Percentiles rank a stretch among this genome's conserved stretches.
Evolutionary conservation across 1,139 yeast genomes (phyloP).

Genomic region (Sugiyamaella xylanicola): DNA sequence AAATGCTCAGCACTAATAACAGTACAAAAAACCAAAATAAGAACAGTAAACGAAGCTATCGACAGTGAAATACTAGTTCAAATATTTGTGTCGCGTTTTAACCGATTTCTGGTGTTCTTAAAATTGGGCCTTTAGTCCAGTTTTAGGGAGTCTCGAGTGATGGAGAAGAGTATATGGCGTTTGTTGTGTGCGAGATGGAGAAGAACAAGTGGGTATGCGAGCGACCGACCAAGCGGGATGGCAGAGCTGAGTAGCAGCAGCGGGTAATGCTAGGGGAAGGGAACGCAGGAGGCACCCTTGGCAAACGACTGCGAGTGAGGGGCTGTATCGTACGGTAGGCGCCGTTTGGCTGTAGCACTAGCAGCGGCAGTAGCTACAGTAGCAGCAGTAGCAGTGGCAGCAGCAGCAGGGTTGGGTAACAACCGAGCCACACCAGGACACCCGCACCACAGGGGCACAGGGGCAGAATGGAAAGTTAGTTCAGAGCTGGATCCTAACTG

Average conservation of each 20-base stretch:
- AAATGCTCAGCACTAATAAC: not conserved
- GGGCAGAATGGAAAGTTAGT: no score
- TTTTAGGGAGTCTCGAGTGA: not conserved
- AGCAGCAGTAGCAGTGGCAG: not conserved
- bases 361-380: not conserved
- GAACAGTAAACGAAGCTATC: not conserved
- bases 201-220: slow-evolving; percentile 2
- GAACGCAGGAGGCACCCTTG: not conserved
- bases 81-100: not conserved
- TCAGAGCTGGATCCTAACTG: no score
- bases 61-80: not conserved
- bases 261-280: not conserved
- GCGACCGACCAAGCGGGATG: not conserved
- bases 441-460: no score
- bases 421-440: no score
- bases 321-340: not conserved
- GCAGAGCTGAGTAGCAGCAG: no score
- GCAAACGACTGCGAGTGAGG: not conserved
- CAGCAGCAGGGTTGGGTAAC: no score
- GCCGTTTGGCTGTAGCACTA: not conserved
- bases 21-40: not conserved
- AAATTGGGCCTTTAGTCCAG: not conserved
- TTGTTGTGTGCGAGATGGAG: not conserved
- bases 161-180: not conserved
- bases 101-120: not conserved